Percentiles rank a stretch among this genome's conserved stretches.
Evolutionary conservation across 331 rosid genomes (phyloP).

Genomic region (Cydonia oblonga): DNA sequence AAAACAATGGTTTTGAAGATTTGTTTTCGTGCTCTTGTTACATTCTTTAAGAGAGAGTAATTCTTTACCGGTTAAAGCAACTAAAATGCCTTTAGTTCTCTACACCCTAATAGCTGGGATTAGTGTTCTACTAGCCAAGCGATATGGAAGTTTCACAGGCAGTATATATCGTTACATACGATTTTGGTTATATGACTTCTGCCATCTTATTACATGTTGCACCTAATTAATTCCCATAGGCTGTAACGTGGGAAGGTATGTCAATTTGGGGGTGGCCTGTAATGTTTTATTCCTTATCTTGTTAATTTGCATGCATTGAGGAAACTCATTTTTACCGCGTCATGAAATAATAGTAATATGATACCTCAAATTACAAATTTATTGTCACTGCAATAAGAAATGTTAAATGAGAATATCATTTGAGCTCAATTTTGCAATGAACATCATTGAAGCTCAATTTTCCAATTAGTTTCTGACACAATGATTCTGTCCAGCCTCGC

Average conservation of each 20-base stretch:
- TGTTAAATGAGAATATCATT: background rate
- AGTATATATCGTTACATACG: background rate
- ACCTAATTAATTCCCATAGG: too few species aligned
- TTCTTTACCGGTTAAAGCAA: background rate
- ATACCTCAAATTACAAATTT: too few species aligned
- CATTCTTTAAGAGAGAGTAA: background rate
- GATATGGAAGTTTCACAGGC: background rate
- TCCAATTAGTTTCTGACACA: constrained; percentile 23
- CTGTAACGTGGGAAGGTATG: background rate
- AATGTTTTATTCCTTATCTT: background rate
- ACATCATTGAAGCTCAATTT: background rate
- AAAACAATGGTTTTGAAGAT: background rate
- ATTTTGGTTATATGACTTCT: background rate
- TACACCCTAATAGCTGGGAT: background rate
- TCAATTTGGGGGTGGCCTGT: background rate
- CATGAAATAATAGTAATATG: too few species aligned
- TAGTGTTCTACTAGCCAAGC: background rate
- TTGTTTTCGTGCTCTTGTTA: background rate
- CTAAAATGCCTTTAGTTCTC: background rate
- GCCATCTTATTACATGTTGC: too few species aligned
- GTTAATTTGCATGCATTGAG: background rate
- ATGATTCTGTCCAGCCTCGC: constrained; percentile 67
- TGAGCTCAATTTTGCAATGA: background rate
- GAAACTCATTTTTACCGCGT: background rate
- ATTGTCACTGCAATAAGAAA: background rate